Base-by-base conservation (phyloP, 768 basidiomycete species). In the Pleurotus eryngii region DNA sequence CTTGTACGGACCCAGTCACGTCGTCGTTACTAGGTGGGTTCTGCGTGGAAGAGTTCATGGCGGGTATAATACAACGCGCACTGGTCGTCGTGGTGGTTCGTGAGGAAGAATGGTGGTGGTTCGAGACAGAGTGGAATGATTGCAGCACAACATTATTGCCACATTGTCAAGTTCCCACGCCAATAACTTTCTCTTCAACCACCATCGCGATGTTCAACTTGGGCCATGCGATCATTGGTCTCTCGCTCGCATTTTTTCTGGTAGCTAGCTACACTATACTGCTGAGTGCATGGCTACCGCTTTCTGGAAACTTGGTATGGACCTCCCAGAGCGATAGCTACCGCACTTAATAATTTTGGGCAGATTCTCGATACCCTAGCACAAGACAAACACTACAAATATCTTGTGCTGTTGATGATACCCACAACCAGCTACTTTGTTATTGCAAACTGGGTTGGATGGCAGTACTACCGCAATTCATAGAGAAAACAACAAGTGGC, bases 401-500 rank as follows among this genome's bases (percentile, higher is more conserved):
- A 96, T 72, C 84, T 96, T 63, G 65, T 73, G 27, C 72, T 95
- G 9, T 73, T 97, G 39, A 76, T 95, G 45, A 80, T 98, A 46
- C 94, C 96, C 11, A 86, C 87, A 6, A 83, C 80, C 8, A 79
- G 88, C 40, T 95, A 92, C 72, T 96, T 95, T 70, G 90, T 93
- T 54, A 98, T 98, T 65, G 93, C 94, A 42, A 98, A 98, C 66
- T 98, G 96, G 96, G 92, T 96, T 39, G 95, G 95, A 42, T 98
- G 95, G 94, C 94, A 98, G 70, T 97, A 93, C 71, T 98, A 92
- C 68, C 85, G 90, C 45, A 94, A 95, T 70, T 92, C 93, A 9
- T 95, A 71, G 83, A 39, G 83, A 39, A 39, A 22, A 24, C 30
- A 35, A 35, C 30, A 35, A 35, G 4, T 35, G 30, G 20, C 18